phyloP scores from a whole-genome alignment of 2,329 filamentous ascomycete genomes.

The Sclerotinia subarctica region DNA sequence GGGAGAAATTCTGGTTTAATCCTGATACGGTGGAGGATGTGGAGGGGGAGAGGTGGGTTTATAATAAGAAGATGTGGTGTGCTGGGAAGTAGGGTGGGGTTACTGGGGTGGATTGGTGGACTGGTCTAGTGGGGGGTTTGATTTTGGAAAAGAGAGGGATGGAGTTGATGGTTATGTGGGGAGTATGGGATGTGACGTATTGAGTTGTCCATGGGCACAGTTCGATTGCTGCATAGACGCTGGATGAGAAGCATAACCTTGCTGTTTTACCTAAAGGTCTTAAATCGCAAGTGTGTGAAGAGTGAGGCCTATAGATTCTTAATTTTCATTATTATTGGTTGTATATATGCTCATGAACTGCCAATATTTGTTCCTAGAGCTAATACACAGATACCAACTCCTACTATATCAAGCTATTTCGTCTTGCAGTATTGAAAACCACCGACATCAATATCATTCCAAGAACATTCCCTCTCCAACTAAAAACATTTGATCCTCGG shows the following conservation, averaged over 20 bases:
- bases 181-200: neutral
- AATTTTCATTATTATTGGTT: neutral
- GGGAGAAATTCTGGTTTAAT: constrained; percentile 23
- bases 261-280: neutral
- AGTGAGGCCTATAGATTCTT: neutral
- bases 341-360: neutral
- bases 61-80: constrained; percentile 26
- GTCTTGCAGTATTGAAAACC: neutral
- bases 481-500: neutral
- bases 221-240: too few species aligned
- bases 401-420: neutral
- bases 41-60: constrained; percentile 23
- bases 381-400: neutral
- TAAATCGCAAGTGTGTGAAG: neutral
- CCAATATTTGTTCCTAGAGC: neutral
- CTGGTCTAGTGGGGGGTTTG: too few species aligned
- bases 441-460: neutral
- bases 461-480: neutral
- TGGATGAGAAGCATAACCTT: neutral
- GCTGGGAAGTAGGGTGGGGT: neutral
- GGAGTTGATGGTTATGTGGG: neutral
- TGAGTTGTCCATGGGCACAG: too few species aligned
- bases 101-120: neutral
- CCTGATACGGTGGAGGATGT: constrained; percentile 26
- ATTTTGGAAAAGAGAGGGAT: neutral